A percentile compares a stretch with the other conserved stretches of the same genome.
These are phyloP conservation scores for Jamesozyma jinghongensis DNA, from an alignment of 805 yeast species.

Conservation along the genomic window DNA sequence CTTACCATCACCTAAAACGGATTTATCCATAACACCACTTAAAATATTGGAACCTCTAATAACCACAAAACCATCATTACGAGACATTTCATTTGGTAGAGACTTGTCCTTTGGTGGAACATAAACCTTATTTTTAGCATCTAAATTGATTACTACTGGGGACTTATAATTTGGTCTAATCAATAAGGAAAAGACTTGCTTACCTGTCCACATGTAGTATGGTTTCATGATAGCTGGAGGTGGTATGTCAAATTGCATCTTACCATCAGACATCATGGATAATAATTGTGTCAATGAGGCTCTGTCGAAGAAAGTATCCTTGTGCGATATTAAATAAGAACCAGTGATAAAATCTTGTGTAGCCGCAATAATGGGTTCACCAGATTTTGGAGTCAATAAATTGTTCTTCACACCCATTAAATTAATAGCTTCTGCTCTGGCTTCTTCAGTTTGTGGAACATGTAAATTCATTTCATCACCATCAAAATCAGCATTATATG, in stretches of 20 bases:
- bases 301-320: constrained; percentile 87
- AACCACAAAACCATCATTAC: constrained; percentile 89
- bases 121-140: constrained; percentile 89
- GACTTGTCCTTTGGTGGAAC: constrained; percentile 59
- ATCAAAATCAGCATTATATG: constrained; percentile 98
- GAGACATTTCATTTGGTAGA: constrained; percentile 87
- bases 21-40: constrained; percentile 95
- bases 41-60: constrained; percentile 83
- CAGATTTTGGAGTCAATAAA: constrained; percentile 89
- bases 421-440: constrained; percentile 96
- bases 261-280: constrained; percentile 94
- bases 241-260: constrained; percentile 80
- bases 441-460: constrained; percentile 98
- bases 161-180: constrained; percentile 73
- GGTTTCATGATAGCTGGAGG: constrained; percentile 94
- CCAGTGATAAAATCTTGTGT: constrained; percentile 99
- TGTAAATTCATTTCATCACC: constrained; percentile 99
- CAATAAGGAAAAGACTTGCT: constrained; percentile 82
- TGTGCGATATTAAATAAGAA: constrained; percentile 82
- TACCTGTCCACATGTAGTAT: constrained; percentile 89
- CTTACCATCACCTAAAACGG: constrained; percentile 94
- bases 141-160: constrained; percentile 79
- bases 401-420: constrained; percentile 97
- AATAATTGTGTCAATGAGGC: constrained; percentile 74
- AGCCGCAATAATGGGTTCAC: constrained; percentile 99